A percentile compares a stretch with the other conserved stretches of the same genome.
These are phyloP conservation scores for Russula sp. DNA, from an alignment of 768 basidiomycete species.

Conservation along the genomic window DNA sequence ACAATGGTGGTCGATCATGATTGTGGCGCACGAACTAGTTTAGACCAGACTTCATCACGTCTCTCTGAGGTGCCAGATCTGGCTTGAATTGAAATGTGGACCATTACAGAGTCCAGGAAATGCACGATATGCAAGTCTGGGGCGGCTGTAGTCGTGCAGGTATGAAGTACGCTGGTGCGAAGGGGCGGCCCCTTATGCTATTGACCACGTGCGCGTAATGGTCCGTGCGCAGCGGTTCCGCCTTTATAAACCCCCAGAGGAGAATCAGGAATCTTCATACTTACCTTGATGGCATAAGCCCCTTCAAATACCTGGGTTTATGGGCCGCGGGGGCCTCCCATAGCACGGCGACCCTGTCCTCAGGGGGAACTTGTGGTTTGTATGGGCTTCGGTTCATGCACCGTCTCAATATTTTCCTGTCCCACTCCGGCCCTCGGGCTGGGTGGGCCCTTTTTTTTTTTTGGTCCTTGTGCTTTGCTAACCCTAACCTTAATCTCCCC, in stretches of 20 bases:
- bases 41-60: no score
- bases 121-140: no score
- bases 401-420: conserved; percentile 78
- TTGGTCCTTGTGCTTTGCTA: neutral
- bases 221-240: neutral
- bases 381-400: conserved; percentile 68
- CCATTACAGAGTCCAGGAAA: no score
- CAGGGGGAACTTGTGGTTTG: conserved; percentile 26
- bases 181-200: neutral
- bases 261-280: conserved; percentile 19
- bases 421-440: conserved; percentile 47
- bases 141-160: no score
- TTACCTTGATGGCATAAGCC: conserved; percentile 29
- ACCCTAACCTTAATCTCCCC: conserved; percentile 11
- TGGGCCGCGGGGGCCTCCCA: conserved; percentile 27
- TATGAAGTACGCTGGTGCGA: no score
- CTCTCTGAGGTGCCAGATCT: no score
- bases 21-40: no score
- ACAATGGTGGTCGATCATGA: no score
- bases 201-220: neutral
- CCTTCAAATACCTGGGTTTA: conserved; percentile 27
- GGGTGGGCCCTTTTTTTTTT: conserved; percentile 26
- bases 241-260: neutral
- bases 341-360: conserved; percentile 29
- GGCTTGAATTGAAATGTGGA: no score